Evolutionary conservation across 805 yeast genomes (phyloP).

Genomic region (Metschnikowia aberdeeniae): DNA sequence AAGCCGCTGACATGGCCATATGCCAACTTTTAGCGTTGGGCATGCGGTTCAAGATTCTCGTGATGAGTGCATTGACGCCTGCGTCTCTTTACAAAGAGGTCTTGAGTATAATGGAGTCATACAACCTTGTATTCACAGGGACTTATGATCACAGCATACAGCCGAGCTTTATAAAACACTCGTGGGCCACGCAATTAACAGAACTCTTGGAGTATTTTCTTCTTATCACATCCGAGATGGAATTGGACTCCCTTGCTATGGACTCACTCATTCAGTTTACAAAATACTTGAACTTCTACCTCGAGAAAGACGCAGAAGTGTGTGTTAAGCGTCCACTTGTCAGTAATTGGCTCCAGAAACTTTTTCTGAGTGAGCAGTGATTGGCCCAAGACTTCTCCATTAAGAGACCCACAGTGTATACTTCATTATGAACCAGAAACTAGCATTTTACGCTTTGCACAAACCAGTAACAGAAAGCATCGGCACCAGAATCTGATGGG

Average conservation of each 20-base stretch:
- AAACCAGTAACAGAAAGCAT: background rate
- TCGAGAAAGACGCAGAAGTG: constrained; percentile 1
- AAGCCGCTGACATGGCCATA: constrained; percentile 1
- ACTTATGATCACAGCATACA: background rate
- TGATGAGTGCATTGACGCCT: background rate
- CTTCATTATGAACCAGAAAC: background rate
- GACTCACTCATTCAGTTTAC: constrained; percentile 9
- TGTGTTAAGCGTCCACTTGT: constrained; percentile 4
- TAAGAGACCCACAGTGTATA: background rate
- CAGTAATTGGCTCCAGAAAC: constrained; percentile 9
- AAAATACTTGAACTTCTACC: constrained; percentile 2
- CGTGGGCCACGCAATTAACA: constrained; percentile 3
- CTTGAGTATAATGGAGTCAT: constrained; percentile 1
- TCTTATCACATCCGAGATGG: constrained; percentile 1
- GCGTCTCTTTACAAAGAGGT: constrained; percentile 3
- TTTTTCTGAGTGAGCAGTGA: constrained; percentile 1
- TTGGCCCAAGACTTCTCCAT: background rate
- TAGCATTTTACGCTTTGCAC: background rate
- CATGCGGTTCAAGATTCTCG: constrained; percentile 6
- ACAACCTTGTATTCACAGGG: constrained; percentile 2
- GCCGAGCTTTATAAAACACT: constrained; percentile 1
- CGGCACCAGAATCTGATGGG: background rate
- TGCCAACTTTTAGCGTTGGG: constrained; percentile 1
- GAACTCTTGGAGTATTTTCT: constrained; percentile 9
- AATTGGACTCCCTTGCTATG: constrained; percentile 3